A percentile compares a stretch with the other conserved stretches of the same genome.
phyloP scores from a whole-genome alignment of 371 early-diverging fungal species.

The Mucor racemosus region DNA sequence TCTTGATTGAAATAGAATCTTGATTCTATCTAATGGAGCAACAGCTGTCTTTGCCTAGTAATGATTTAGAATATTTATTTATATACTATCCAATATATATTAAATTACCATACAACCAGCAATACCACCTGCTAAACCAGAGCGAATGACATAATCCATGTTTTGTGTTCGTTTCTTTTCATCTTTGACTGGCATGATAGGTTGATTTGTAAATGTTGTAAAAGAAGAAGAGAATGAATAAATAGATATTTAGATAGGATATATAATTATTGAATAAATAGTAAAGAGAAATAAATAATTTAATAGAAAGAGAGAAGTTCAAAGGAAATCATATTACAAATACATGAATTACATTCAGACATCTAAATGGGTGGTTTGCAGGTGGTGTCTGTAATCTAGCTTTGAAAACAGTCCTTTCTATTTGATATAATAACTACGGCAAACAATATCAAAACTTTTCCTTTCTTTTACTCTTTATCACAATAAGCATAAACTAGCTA shows the following conservation, averaged over 20 bases:
- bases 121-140: slow-evolving; percentile 57
- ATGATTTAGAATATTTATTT: background rate
- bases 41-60: slow-evolving; percentile 89
- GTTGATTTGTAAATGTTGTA: background rate
- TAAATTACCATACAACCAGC: slow-evolving; percentile 57
- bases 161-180: slow-evolving; percentile 41
- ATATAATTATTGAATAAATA: no score
- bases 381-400: background rate
- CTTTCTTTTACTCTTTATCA: slow-evolving; percentile 11
- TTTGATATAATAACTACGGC: background rate
- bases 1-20: slow-evolving; percentile 95
- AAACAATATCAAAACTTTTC: background rate
- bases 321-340: background rate
- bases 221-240: background rate
- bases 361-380: background rate
- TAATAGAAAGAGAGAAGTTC: background rate
- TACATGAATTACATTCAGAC: slow-evolving; percentile 5
- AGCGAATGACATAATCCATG: slow-evolving; percentile 51
- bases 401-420: background rate
- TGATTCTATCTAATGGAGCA: slow-evolving; percentile 97
- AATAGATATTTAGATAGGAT: background rate
- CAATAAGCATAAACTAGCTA: slow-evolving; percentile 6
- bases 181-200: slow-evolving; percentile 11
- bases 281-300: background rate
- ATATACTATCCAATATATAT: background rate